These are phyloP conservation scores for Microascus cirrosus DNA, from an alignment of 2,329 filamentous ascomycete species.

Conservation along the genomic window DNA sequence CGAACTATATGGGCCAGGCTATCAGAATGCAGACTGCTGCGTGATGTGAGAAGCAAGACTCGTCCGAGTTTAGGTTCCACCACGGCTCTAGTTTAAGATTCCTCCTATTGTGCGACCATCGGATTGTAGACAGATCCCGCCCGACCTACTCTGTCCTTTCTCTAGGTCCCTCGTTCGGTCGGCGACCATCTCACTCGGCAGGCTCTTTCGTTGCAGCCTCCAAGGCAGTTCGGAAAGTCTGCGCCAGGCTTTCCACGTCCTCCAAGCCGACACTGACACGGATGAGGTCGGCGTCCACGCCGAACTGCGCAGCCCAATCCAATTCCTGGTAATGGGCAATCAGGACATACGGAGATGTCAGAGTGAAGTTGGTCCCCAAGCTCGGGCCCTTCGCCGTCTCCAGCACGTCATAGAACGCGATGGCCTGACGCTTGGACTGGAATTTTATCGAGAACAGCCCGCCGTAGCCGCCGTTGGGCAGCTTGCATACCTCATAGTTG, in stretches of 20 bases:
- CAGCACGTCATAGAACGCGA: conserved; percentile 75
- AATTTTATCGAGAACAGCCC: conserved; percentile 82
- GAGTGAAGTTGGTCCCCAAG: conserved; percentile 91
- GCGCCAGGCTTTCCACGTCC: conserved; percentile 54
- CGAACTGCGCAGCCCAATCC: conserved; percentile 77
- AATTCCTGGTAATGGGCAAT: conserved; percentile 86
- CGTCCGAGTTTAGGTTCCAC: background rate
- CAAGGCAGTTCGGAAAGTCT: conserved; percentile 59
- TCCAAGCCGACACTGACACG: conserved; percentile 87
- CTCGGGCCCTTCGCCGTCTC: conserved; percentile 90
- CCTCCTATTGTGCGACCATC: background rate
- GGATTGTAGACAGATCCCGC: background rate
- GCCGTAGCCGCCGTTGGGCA: conserved; percentile 72
- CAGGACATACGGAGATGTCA: conserved; percentile 83
- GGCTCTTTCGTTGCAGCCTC: conserved; percentile 30
- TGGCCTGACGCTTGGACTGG: conserved; percentile 54
- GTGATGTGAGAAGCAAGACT: conserved; percentile 38
- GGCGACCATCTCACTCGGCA: background rate
- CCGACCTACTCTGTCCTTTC: background rate
- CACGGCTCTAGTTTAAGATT: background rate
- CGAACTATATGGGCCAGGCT: conserved; percentile 59
- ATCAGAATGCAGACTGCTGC: conserved; percentile 45
- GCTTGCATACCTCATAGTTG: conserved; percentile 70
- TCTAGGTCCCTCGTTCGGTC: background rate
- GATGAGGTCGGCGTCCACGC: conserved; percentile 70